Percentiles rank a stretch among this genome's conserved stretches.
Evolutionary conservation across 305 asterid genomes (phyloP).

Genomic region (Solanum hybrid): DNA sequence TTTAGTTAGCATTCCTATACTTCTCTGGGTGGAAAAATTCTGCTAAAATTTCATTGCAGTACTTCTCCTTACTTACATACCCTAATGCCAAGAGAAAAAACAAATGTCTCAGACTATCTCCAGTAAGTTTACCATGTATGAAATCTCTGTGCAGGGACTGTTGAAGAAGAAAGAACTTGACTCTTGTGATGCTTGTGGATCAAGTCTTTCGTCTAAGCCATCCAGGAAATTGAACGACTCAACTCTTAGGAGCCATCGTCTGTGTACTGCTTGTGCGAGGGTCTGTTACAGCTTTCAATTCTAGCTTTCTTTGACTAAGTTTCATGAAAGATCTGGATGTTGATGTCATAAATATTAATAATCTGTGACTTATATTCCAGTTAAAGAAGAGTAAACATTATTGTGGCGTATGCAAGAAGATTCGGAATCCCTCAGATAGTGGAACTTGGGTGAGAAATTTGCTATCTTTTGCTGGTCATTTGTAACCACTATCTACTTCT

Average conservation of each 20-base stretch:
- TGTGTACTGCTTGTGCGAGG: constrained; percentile 91
- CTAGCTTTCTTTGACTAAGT: constrained; percentile 17
- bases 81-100: not conserved
- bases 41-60: not conserved
- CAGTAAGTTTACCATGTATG: not conserved
- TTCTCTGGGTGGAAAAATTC: not conserved
- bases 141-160: constrained; percentile 37
- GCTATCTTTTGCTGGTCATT: not conserved
- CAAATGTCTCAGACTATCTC: not conserved
- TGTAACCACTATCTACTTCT: not conserved
- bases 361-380: constrained; percentile 35
- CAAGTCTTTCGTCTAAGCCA: constrained; percentile 39
- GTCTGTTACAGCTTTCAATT: constrained; percentile 39
- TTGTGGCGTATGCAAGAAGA: constrained; percentile 96
- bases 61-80: not conserved
- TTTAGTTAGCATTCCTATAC: not conserved
- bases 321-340: not conserved
- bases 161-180: constrained; percentile 39
- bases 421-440: constrained; percentile 63
- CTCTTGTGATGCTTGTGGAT: constrained; percentile 85
- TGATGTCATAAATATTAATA: constrained; percentile 11
- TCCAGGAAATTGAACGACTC: constrained; percentile 42
- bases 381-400: constrained; percentile 76
- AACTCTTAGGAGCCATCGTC: constrained; percentile 46
- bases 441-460: constrained; percentile 83